Percentiles rank a stretch among this genome's conserved stretches.
Evolutionary conservation across 2,329 filamentous ascomycete species (phyloP).

Genomic region (Elsinoe perseae): DNA sequence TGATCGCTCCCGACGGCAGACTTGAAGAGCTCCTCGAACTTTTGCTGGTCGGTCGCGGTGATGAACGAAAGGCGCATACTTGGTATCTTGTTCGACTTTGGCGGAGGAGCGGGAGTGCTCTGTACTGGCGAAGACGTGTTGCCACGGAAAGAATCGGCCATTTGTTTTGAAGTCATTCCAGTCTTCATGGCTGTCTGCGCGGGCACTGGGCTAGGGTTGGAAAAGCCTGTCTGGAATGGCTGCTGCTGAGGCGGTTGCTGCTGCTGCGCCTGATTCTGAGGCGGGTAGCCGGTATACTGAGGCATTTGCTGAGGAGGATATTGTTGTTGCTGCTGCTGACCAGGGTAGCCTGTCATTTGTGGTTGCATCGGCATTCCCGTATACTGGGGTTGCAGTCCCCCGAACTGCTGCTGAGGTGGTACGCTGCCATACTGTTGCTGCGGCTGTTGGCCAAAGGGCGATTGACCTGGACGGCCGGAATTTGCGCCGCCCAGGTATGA

Average conservation of each 20-base stretch:
- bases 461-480: constrained; percentile 62
- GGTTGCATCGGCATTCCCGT: constrained; percentile 43
- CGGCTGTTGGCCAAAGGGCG: constrained; percentile 47
- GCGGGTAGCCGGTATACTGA: constrained; percentile 44
- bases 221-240: constrained; percentile 53
- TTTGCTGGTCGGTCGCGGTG: constrained; percentile 85
- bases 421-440: constrained; percentile 45
- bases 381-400: constrained; percentile 56
- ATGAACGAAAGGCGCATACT: constrained; percentile 94
- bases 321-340: constrained; percentile 30
- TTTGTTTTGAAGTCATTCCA: constrained; percentile 55
- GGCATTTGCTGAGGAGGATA: constrained; percentile 31
- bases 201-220: constrained; percentile 41
- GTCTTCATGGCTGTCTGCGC: constrained; percentile 47
- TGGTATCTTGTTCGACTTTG: constrained; percentile 70
- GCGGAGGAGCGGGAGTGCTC: constrained; percentile 48
- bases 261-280: constrained; percentile 37
- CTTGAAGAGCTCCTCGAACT: constrained; percentile 97
- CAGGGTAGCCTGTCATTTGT: constrained; percentile 39
- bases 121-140: constrained; percentile 47
- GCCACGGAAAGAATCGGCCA: constrained; percentile 54
- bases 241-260: constrained; percentile 38
- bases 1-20: constrained; percentile 79
- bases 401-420: constrained; percentile 46
- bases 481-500: constrained; percentile 74